Evolutionary conservation across 768 basidiomycete genomes (phyloP), one percentile per base, ranked within the genome.

Genomic region (Fistulinella prunicolor): DNA sequence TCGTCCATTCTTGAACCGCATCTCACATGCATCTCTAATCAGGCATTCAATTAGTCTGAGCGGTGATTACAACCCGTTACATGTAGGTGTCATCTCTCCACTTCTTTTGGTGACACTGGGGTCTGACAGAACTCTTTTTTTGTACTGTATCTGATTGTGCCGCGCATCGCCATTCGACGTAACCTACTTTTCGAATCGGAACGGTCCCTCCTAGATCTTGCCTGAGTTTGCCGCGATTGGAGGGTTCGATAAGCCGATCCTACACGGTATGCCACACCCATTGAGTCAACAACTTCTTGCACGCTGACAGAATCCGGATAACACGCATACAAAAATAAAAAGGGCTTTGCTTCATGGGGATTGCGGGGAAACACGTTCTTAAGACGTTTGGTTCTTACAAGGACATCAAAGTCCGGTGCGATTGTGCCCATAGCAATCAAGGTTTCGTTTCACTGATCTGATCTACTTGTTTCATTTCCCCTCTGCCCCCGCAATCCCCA

Each of bases 211-310:
- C 17, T 16, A 93, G 87, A 92, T 99, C 57, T 82, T 87, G 44
- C 94, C 96, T 1, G 83, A 90, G 49, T 98, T 96, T 61, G 93
- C 96, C 10, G 86, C 87, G 10, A 86, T 95, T 42, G 94, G 92
- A n/a, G 94, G 94, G 0, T 97, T 95, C 65, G 85, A 92, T 56
- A 83, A 83, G 65, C 95, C 95, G 1, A 94, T 91, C 53, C 72
- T 91, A 16, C 89, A 90, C 57, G 89, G 77, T 74, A 50, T 34
- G 51, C 21, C 23, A 20, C 26, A 12, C 12, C 10, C n/a, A 14
- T 20, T n/a, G 16, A 8, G n/a, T 28, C 5, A 28, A 28, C 28
- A 19, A 32, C 28, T 14, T 32, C 0, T 37, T 32, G 19, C 12
- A 9, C 13, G 3, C 19, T 52, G 47, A 51, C 22, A 6, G 0